Conservation (phyloP, 2,329 filamentous ascomycete genomes). For the Cyphellophora attinorum region DNA sequence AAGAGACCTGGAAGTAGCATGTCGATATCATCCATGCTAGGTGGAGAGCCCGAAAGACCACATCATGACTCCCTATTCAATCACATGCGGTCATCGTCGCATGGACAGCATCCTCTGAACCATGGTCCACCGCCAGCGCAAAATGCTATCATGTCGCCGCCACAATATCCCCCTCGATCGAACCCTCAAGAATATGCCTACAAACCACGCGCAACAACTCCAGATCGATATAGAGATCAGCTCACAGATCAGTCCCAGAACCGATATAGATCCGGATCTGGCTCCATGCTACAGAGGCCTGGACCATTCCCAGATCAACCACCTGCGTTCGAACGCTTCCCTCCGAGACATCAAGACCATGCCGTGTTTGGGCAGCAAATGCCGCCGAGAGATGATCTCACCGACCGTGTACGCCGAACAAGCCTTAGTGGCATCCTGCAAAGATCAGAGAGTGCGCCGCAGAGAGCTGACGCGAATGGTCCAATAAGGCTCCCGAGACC, state of each 20-base stretch:
- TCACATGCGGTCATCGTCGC: conserved; percentile 23
- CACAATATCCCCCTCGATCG: conserved; percentile 29
- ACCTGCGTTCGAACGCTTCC: not conserved
- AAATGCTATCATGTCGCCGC: conserved; percentile 32
- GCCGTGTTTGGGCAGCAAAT: conserved; percentile 1
- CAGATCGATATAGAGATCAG: conserved; percentile 40
- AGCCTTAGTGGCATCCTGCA: conserved; percentile 34
- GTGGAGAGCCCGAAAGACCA: conserved; percentile 38
- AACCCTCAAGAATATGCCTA: conserved; percentile 50
- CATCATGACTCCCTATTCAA: conserved; percentile 31
- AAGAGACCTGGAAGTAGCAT: conserved; percentile 52
- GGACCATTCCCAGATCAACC: conserved; percentile 5
- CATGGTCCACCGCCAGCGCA: conserved; percentile 24
- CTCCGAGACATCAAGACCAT: conserved; percentile 1
- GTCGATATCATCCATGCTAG: conserved; percentile 66
- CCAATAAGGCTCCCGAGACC: not conserved
- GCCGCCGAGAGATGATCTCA: conserved; percentile 11
- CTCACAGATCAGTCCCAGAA: conserved; percentile 27
- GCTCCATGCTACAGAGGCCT: conserved; percentile 14
- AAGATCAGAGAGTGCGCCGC: conserved; percentile 27
- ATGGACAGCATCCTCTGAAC: conserved; percentile 18
- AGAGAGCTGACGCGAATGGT: conserved; percentile 1
- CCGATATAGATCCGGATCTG: conserved; percentile 21
- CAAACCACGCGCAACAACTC: conserved; percentile 61
- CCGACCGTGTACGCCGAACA: conserved; percentile 25